Evolutionary conservation across 441 rosid species (phyloP), one percentile per base, ranked within the genome.

Genomic region (Omphalea diandra): DNA sequence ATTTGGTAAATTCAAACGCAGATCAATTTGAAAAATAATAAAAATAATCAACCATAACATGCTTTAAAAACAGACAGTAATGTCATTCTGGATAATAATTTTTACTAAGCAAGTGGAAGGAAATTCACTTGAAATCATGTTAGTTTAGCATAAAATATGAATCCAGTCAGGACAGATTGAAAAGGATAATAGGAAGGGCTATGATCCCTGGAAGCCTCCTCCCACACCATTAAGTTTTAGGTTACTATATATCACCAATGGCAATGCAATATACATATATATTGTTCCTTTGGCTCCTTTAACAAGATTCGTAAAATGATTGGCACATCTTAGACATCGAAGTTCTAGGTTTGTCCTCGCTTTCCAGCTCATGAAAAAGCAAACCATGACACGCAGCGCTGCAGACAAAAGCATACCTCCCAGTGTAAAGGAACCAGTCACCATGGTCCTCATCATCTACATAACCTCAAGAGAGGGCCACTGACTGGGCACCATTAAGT

Each of bases 401-500:
- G 9, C 36, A 52, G 38, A 27, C 0, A 20, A 62, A 73, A 54
- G 17, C 82, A 33, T 75, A 93, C 98, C 97, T 91, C 68, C 98
- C 97, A 1, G 98, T 88, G 77, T 91, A 89, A 17, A 89, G 88
- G 50, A 91, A 89, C 93, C 96, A 91, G 67, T 94, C 97, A 35
- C 97, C 98, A 43, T 91, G 97, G 57, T 94, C 98, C 76, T 89
- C 90, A 9, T 93, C 97, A 47, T 93, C 96, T 53, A 65, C 22
- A 52, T 93, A 93, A 1, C 97, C 97, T 69, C 91, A 88, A 14
- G 93, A 89, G 36, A 93, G 94, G 3, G 85, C 93, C 27, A 89
- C 94, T 0, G 94, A 93, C 54, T 93, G 96, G 43, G 97, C 80
- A 65, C 96, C 97, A 75, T 81, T n/a, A 69, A 0, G 27, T 31